Percentiles rank a stretch among this genome's conserved stretches.
Evolutionary conservation across 441 rosid species (phyloP).

Genomic region (Mallotus japonicus): DNA sequence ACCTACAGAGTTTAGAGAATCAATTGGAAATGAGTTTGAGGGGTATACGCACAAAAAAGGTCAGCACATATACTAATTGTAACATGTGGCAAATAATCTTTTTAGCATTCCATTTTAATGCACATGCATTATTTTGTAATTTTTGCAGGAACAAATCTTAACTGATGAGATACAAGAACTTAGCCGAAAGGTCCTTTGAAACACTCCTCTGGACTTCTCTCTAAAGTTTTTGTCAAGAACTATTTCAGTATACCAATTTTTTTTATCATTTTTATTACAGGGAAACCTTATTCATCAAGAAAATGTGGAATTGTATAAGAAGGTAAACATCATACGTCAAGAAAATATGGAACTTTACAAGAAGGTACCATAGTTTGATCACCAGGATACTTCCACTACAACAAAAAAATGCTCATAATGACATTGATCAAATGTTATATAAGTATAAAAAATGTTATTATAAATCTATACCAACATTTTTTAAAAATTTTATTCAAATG

Average conservation of each 20-base stretch:
- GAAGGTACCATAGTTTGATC: constrained; percentile 37
- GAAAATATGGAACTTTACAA: constrained; percentile 43
- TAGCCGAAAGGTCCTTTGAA: constrained; percentile 33
- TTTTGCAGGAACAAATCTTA: constrained; percentile 44
- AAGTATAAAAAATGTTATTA: too few species aligned
- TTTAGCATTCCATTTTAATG: background rate
- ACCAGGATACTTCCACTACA: background rate
- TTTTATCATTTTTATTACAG: constrained; percentile 10
- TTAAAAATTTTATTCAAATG: too few species aligned
- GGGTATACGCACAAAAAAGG: constrained; percentile 50
- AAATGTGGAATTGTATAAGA: constrained; percentile 53
- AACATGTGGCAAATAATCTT: background rate
- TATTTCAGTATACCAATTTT: constrained; percentile 7
- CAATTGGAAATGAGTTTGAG: constrained; percentile 47
- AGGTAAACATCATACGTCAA: constrained; percentile 40
- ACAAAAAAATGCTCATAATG: too few species aligned
- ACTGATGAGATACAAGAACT: constrained; percentile 44
- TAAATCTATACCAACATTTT: too few species aligned
- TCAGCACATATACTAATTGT: constrained; percentile 7
- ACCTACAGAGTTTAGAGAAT: constrained; percentile 45
- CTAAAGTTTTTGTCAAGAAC: background rate
- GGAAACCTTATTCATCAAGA: constrained; percentile 46
- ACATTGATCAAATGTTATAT: too few species aligned
- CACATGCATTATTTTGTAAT: background rate
- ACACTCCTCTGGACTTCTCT: background rate